Evolutionary conservation across 2,329 filamentous ascomycete genomes (phyloP), one percentile per base, ranked within the genome.

Genomic region (Colletotrichum tamarilloi): DNA sequence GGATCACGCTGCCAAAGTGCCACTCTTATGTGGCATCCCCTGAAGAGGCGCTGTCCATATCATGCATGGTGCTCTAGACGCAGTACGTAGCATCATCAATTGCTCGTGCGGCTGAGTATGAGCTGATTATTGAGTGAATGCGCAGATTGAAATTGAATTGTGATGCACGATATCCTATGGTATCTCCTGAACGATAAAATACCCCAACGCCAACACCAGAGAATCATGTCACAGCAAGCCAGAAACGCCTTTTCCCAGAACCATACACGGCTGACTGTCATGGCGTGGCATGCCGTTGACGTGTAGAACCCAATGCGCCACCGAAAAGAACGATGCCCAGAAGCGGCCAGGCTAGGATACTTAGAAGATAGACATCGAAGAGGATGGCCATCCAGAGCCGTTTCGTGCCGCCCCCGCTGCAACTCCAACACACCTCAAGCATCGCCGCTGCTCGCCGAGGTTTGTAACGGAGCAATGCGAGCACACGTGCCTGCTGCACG

Each of bases 401-500:
- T 46, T 58, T 12, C 72, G 67, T 9, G 74, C 75, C 0, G 62
- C 67, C 74, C 75, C 77, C 0, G 74, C 76, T 26, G 79, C 83
- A 57, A 79, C 79, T 9, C 85, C 85, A 0, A 88, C 87, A 76
- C 90, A 92, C 5, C 79, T 80, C 56, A 91, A 75, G 75, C 90
- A 92, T 53, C 85, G 82, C 72, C 87, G 83, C 76, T 88, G 82
- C 74, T 88, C 85, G 3, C 88, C 88, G 0, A 92, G 80, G 74
- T 89, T 89, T 73, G 87, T 90, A 53, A 91, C 84, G 0, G 89
- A 90, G 77, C 90, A 92, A 67, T 87, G 85, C 68, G 87, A 88
- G 80, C 90, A 92, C 16, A 92, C 88, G 12, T 85, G 81, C 78
- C 88, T 91, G 5, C 85, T 83, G 70, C 89, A 92, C 0, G 81